A percentile compares a stretch with the other conserved stretches of the same genome.
Conservation (phyloP, 768 basidiomycete species). For the Leucocoprinus sp. region DNA sequence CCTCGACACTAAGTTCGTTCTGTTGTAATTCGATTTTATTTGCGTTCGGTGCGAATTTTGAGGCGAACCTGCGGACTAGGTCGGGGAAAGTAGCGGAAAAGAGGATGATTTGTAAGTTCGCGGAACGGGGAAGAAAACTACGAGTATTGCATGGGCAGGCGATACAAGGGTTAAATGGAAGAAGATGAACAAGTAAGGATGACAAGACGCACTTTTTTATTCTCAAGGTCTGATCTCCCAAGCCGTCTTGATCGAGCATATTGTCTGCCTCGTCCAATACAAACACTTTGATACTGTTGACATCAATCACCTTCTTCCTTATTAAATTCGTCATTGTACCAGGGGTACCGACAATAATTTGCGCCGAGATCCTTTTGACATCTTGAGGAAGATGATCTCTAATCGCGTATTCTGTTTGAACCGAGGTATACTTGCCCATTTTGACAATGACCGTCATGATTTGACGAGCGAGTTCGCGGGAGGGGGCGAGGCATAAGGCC, state of each 20-base stretch:
- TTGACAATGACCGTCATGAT: constrained; percentile 91
- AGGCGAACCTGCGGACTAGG: constrained; percentile 84
- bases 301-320: constrained; percentile 67
- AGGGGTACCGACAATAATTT: constrained; percentile 92
- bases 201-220: constrained; percentile 75
- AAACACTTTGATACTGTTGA: constrained; percentile 78
- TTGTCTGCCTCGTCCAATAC: constrained; percentile 99
- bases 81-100: constrained; percentile 99
- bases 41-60: constrained; percentile 85
- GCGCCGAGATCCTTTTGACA: constrained; percentile 67
- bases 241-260: constrained; percentile 91
- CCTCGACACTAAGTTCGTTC: constrained; percentile 89
- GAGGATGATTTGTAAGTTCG: constrained; percentile 74
- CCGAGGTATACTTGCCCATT: constrained; percentile 92
- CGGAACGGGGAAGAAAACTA: constrained; percentile 50
- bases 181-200: background rate
- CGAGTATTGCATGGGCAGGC: background rate
- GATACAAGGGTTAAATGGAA: background rate
- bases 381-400: constrained; percentile 71
- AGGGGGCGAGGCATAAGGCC: constrained; percentile 97
- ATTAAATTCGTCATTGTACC: constrained; percentile 92
- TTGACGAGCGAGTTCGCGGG: constrained; percentile 93
- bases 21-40: constrained; percentile 95
- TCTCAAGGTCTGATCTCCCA: constrained; percentile 88
- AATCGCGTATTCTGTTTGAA: constrained; percentile 94